These are phyloP conservation scores for Isatis lusitanica DNA, from an alignment of 441 rosid species.

Conservation along the genomic window DNA sequence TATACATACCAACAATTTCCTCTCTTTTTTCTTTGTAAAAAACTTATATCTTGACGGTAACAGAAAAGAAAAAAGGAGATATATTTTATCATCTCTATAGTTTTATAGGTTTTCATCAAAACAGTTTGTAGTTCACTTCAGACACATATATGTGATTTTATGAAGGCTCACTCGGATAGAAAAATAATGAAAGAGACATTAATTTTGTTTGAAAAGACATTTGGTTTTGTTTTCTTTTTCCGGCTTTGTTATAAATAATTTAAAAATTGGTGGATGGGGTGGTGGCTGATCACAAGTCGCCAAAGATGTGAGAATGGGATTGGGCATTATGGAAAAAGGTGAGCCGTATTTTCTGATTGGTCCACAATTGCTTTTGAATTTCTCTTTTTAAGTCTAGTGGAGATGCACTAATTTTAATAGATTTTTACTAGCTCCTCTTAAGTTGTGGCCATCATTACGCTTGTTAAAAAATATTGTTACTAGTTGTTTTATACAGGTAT, in stretches of 20 bases:
- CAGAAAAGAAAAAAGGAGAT: neutral
- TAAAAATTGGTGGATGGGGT: slow-evolving; percentile 40
- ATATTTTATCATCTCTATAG: too few relatives aligned
- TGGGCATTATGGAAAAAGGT: slow-evolving; percentile 29
- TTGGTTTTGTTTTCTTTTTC: slow-evolving; percentile 24
- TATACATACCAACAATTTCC: neutral
- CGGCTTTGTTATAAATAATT: neutral
- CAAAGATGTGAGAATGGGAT: slow-evolving; percentile 28
- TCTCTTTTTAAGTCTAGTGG: slow-evolving; percentile 13
- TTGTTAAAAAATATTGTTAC: neutral
- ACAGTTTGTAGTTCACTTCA: neutral
- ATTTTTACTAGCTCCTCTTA: slow-evolving; percentile 12
- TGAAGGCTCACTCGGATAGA: neutral
- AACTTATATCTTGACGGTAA: neutral
- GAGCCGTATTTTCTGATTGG: slow-evolving; percentile 33
- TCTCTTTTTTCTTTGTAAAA: neutral
- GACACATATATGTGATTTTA: neutral
- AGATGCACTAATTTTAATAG: slow-evolving; percentile 20
- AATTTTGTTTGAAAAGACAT: slow-evolving; percentile 13
- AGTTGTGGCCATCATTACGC: slow-evolving; percentile 20
- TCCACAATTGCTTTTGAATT: slow-evolving; percentile 28
- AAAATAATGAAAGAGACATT: slow-evolving; percentile 17
- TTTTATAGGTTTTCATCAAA: neutral
- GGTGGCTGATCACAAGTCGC: slow-evolving; percentile 36
- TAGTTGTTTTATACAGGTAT: slow-evolving; percentile 1